Conservation (phyloP, 2,329 filamentous ascomycete species). For the Alternaria sp. region DNA sequence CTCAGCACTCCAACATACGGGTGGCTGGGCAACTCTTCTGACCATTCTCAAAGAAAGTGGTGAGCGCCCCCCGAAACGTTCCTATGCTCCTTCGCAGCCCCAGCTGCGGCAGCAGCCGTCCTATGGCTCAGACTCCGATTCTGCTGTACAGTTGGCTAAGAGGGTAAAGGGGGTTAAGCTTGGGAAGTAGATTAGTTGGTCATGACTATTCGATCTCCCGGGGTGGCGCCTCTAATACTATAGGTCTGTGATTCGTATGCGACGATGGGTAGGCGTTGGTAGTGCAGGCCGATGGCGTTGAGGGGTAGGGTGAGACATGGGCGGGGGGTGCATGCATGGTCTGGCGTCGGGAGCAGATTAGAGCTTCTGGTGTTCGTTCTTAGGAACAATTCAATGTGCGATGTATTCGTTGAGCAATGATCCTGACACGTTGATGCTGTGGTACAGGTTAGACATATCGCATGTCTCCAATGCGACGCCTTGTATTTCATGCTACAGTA, state of each 20-base stretch:
- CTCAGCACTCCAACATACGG: slow-evolving; percentile 82
- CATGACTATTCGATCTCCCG: slow-evolving; percentile 20
- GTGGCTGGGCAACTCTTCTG: slow-evolving; percentile 93
- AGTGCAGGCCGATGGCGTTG: background rate
- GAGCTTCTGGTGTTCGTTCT: background rate
- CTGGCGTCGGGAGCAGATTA: slow-evolving; percentile 3
- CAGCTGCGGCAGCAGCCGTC: slow-evolving; percentile 34
- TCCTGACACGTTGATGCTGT: background rate
- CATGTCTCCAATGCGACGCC: background rate
- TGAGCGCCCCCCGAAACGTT: slow-evolving; percentile 89
- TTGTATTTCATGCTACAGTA: background rate
- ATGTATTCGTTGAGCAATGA: slow-evolving; percentile 6
- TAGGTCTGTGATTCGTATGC: slow-evolving; percentile 29
- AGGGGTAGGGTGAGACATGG: background rate
- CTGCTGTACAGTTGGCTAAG: slow-evolving; percentile 70
- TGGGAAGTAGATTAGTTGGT: slow-evolving; percentile 34
- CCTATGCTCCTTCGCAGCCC: slow-evolving; percentile 38
- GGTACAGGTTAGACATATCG: background rate
- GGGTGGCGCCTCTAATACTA: slow-evolving; percentile 25
- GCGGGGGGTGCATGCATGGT: slow-evolving; percentile 15
- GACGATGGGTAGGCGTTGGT: slow-evolving; percentile 6
- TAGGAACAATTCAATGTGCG: slow-evolving; percentile 11
- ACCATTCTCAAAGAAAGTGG: slow-evolving; percentile 95
- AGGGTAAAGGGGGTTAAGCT: slow-evolving; percentile 70
- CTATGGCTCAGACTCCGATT: slow-evolving; percentile 58